A percentile compares a stretch with the other conserved stretches of the same genome.
Evolutionary conservation across 2,329 filamentous ascomycete genomes (phyloP).

Genomic region (Trichoderma aggressivum): DNA sequence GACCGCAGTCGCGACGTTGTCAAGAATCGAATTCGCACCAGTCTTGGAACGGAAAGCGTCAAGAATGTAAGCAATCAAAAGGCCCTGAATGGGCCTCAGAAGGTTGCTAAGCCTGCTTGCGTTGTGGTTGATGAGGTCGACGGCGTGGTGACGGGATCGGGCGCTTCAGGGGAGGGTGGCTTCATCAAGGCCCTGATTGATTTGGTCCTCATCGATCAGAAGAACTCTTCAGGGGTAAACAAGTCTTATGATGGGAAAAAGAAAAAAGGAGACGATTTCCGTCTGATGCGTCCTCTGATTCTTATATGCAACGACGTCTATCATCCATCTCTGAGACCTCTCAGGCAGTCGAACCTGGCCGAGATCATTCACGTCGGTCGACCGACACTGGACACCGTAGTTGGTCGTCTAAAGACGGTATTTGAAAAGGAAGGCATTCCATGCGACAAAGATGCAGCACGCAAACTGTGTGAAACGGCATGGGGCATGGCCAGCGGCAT

Average conservation of each 20-base stretch:
- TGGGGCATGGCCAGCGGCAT: constrained; percentile 76
- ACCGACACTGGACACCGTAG: constrained; percentile 80
- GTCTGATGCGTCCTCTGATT: constrained; percentile 81
- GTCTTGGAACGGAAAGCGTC: constrained; percentile 90
- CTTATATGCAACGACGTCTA: constrained; percentile 98
- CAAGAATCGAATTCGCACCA: constrained; percentile 84
- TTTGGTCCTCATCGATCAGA: constrained; percentile 79
- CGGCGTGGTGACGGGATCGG: constrained; percentile 80
- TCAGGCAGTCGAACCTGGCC: constrained; percentile 79
- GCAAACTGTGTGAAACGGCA: constrained; percentile 76
- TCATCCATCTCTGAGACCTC: constrained; percentile 78
- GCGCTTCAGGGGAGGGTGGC: constrained; percentile 78
- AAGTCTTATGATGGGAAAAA: constrained; percentile 31
- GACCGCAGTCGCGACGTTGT: constrained; percentile 88
- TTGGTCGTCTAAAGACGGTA: constrained; percentile 73
- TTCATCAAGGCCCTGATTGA: constrained; percentile 96
- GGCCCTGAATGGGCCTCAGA: constrained; percentile 55
- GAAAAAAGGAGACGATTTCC: constrained; percentile 81
- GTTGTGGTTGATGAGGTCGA: constrained; percentile 97
- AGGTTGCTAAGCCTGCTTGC: constrained; percentile 81
- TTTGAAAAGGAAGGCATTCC: constrained; percentile 87
- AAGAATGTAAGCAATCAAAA: constrained; percentile 65
- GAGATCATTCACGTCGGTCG: constrained; percentile 92
- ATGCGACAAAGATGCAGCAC: constrained; percentile 83
- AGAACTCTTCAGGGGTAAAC: constrained; percentile 52